Evolutionary conservation across 108 stramenopile genomes (phyloP).

Genomic region (Epithemia pelagica): DNA sequence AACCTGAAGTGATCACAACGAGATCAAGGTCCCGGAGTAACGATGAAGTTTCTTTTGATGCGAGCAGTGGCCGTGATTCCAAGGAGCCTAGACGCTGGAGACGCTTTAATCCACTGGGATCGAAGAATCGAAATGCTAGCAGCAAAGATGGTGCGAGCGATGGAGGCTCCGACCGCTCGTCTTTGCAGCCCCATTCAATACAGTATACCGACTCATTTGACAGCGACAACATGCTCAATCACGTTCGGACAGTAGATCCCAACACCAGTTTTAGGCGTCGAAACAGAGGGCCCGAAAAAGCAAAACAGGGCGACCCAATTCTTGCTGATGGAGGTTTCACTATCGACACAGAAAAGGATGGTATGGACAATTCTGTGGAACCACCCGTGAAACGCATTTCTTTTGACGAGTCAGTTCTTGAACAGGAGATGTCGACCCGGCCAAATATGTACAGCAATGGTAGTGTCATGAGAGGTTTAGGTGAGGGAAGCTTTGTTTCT

Average conservation of each 20-base stretch:
- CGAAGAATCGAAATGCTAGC: background rate
- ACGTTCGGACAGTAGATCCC: background rate
- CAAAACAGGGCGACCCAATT: background rate
- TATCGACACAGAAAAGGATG: background rate
- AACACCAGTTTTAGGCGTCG: background rate
- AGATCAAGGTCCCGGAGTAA: background rate
- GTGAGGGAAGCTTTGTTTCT: background rate
- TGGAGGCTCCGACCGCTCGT: background rate
- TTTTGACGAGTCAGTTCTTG: background rate
- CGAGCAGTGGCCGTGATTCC: background rate
- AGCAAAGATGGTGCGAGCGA: background rate
- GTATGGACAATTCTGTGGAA: background rate
- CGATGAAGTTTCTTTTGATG: background rate
- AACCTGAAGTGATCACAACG: background rate
- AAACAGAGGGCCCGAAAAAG: background rate
- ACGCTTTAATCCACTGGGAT: background rate
- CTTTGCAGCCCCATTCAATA: background rate
- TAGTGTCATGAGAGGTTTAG: no score
- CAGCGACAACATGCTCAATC: background rate
- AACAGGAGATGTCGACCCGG: background rate
- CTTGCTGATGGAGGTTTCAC: background rate
- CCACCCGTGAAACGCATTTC: background rate
- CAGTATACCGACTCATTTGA: background rate
- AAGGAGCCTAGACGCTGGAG: background rate
- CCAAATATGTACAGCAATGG: no score